Conservation (phyloP, 352 stramenopile species). For the Saprolegnia diclina region DNA sequence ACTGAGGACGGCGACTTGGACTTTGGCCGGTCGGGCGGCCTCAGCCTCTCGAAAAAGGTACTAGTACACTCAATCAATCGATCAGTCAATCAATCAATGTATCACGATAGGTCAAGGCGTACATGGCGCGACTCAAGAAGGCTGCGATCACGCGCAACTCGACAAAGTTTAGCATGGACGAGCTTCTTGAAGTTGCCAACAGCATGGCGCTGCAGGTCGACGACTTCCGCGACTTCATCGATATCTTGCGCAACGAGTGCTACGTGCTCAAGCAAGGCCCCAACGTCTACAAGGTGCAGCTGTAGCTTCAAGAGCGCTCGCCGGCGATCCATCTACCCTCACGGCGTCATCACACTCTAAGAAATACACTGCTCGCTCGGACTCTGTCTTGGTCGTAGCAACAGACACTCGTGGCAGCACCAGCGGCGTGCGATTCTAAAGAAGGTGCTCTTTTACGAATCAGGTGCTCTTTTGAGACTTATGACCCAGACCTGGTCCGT, state of each 20-base stretch:
- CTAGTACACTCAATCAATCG: neutral
- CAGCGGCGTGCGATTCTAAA: too few species aligned
- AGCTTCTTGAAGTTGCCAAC: constrained; percentile 64
- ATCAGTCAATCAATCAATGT: constrained; percentile 42
- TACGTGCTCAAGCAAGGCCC: constrained; percentile 81
- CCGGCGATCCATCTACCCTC: neutral
- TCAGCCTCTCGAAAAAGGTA: constrained; percentile 35
- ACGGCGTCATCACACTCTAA: neutral
- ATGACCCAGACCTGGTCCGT: too few species aligned
- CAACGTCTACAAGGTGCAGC: constrained; percentile 70
- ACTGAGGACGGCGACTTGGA: constrained; percentile 87
- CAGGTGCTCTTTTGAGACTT: too few species aligned
- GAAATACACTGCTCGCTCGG: neutral
- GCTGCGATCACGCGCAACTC: constrained; percentile 50
- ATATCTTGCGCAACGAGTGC: constrained; percentile 81
- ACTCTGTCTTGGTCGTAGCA: too few species aligned
- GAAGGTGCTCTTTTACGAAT: too few species aligned
- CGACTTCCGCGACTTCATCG: constrained; percentile 78
- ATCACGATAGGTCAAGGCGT: constrained; percentile 76
- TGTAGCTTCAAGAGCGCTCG: constrained; percentile 23
- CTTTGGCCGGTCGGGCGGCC: constrained; percentile 57
- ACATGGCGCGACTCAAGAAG: constrained; percentile 72
- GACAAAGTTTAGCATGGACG: constrained; percentile 67
- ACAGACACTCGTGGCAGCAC: too few species aligned
- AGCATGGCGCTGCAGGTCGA: constrained; percentile 69